These are phyloP conservation scores for Drosera spatulata DNA, from an alignment of 179 eudicot genomes.

Conservation along the genomic window DNA sequence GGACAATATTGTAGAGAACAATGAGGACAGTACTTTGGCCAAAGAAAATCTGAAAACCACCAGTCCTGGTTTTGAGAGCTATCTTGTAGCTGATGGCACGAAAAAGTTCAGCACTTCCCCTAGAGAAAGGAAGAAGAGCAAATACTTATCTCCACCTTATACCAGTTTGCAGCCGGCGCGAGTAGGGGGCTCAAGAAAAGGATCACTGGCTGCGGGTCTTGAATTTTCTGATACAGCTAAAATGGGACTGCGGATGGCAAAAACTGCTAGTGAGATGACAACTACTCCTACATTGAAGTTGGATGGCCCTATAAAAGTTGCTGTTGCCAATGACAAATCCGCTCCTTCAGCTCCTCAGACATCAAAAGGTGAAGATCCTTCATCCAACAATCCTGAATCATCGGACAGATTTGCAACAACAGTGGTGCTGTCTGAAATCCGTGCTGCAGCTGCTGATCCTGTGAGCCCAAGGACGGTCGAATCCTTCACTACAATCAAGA, in stretches of 20 bases:
- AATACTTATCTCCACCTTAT: constrained; percentile 65
- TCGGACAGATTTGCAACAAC: constrained; percentile 17
- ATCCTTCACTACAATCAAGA: constrained; percentile 17
- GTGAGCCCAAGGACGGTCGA: constrained; percentile 12
- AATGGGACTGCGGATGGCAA: constrained; percentile 27
- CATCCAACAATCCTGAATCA: constrained; percentile 7
- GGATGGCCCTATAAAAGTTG: constrained; percentile 12
- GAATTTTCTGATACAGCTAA: constrained; percentile 14
- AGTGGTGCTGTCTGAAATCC: constrained; percentile 30
- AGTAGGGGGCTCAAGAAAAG: constrained; percentile 11
- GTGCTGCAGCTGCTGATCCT: constrained; percentile 41
- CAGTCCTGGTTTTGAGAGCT: constrained; percentile 9
- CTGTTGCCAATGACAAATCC: constrained; percentile 1
- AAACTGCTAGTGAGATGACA: constrained; percentile 21
- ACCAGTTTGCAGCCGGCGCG: constrained; percentile 19
- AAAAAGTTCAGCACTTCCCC: constrained; percentile 16
- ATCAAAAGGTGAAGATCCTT: constrained; percentile 4
- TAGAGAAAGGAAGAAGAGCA: constrained; percentile 68
- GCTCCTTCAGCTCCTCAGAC: constrained; percentile 5
- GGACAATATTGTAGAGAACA: constrained; percentile 1
- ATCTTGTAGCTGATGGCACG: constrained; percentile 14
- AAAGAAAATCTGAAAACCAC: constrained; percentile 5
- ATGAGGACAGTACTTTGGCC: constrained; percentile 1
- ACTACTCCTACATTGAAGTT: constrained; percentile 8
- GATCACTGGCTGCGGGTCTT: constrained; percentile 10